Evolutionary conservation across 345 rosid species (phyloP).

Genomic region (Citrus sinensis): DNA sequence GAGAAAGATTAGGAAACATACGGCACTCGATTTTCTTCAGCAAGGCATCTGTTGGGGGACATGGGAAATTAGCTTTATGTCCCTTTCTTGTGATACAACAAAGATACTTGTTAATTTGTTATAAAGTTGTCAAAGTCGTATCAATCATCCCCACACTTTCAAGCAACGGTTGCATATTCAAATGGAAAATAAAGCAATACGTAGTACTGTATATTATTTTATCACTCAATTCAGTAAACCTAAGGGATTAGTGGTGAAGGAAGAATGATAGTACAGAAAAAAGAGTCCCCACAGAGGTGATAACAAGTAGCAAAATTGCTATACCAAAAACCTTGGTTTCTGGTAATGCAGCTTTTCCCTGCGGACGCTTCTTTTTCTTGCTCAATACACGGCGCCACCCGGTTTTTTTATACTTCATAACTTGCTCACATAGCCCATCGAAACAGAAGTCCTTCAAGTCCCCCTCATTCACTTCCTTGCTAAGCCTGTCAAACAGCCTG

Average conservation of each 20-base stretch:
- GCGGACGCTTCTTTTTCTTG: constrained; percentile 1
- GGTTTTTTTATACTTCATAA: constrained; percentile 23
- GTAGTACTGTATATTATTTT: neutral
- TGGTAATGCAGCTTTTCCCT: neutral
- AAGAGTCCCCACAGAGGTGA: constrained; percentile 28
- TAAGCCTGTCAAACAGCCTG: constrained; percentile 30
- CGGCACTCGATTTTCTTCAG: no score
- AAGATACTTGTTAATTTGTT: neutral
- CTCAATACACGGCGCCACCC: constrained; percentile 8
- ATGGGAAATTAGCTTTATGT: no score
- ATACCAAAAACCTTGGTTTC: neutral
- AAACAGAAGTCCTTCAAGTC: constrained; percentile 31
- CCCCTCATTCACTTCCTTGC: neutral
- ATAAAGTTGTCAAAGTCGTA: neutral
- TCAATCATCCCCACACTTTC: neutral
- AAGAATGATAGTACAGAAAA: constrained; percentile 35
- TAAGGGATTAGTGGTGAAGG: constrained; percentile 13
- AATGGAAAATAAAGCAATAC: neutral
- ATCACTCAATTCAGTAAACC: neutral
- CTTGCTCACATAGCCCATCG: constrained; percentile 38
- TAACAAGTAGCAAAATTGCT: constrained; percentile 21
- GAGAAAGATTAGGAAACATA: no score
- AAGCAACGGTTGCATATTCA: neutral
- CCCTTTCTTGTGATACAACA: neutral
- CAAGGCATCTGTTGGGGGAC: no score